A percentile compares a stretch with the other conserved stretches of the same genome.
These are phyloP conservation scores for Barnettozyma siamensis DNA, from an alignment of 805 yeast genomes.

Conservation along the genomic window DNA sequence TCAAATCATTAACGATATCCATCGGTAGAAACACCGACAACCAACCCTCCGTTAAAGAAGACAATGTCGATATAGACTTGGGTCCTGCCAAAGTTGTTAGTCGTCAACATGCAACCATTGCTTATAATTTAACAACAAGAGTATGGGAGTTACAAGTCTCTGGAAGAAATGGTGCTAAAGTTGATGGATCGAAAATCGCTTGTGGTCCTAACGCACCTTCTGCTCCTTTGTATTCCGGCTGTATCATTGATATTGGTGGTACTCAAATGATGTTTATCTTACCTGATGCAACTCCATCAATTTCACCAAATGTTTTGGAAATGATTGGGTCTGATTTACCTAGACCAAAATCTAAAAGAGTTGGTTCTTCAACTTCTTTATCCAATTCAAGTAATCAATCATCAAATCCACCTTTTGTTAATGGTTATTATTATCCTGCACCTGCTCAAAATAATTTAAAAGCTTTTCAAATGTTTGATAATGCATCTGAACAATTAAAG, in stretches of 20 bases:
- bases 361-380: slow-evolving; percentile 13
- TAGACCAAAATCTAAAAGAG: slow-evolving; percentile 22
- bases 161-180: slow-evolving; percentile 92
- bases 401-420: slow-evolving; percentile 1
- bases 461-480: slow-evolving; percentile 52
- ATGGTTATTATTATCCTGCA: slow-evolving; percentile 9
- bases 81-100: slow-evolving; percentile 98
- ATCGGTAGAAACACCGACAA: slow-evolving; percentile 79
- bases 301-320: slow-evolving; percentile 38
- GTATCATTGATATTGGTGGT: slow-evolving; percentile 89
- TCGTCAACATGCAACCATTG: slow-evolving; percentile 81
- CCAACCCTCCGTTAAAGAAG: slow-evolving; percentile 14
- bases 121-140: slow-evolving; percentile 66
- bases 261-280: slow-evolving; percentile 98
- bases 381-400: slow-evolving; percentile 9
- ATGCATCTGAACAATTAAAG: slow-evolving; percentile 17
- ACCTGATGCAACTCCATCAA: slow-evolving; percentile 79
- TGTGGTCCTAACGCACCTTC: slow-evolving; percentile 41
- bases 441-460: slow-evolving; percentile 25
- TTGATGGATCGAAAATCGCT: slow-evolving; percentile 54
- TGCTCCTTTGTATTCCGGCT: slow-evolving; percentile 73
- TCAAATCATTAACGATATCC: slow-evolving; percentile 64
- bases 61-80: slow-evolving; percentile 69
- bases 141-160: slow-evolving; percentile 79
- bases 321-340: slow-evolving; percentile 29